phyloP scores from a whole-genome alignment of 768 basidiomycete genomes.

The Boletus coccyginus region DNA sequence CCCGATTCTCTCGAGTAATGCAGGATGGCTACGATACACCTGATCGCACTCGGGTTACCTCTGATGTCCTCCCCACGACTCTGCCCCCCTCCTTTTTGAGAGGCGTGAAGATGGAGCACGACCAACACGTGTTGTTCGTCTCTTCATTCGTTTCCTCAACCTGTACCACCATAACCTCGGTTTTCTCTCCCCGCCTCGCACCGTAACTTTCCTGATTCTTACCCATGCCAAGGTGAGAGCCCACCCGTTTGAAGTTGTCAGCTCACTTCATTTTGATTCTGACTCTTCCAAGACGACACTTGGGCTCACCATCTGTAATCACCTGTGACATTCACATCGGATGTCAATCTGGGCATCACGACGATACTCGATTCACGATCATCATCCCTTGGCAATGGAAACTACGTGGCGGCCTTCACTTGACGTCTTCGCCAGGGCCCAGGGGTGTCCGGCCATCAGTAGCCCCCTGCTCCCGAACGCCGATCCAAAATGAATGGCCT shows the following conservation, averaged over 20 bases:
- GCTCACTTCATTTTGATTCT: neutral
- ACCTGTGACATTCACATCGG: constrained; percentile 1
- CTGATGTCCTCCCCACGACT: too few relatives aligned
- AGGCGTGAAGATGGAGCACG: neutral
- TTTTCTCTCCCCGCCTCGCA: neutral
- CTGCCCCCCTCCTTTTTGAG: neutral
- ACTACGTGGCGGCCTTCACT: too few relatives aligned
- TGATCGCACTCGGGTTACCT: too few relatives aligned
- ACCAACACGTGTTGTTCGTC: neutral
- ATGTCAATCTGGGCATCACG: neutral
- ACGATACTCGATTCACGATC: neutral
- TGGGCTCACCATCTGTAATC: constrained; percentile 9
- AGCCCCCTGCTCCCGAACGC: neutral
- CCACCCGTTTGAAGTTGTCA: neutral
- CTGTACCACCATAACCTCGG: constrained; percentile 9
- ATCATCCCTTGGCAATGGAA: neutral
- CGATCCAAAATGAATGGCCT: neutral
- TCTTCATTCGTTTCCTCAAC: constrained; percentile 13
- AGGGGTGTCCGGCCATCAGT: neutral
- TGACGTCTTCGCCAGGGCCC: neutral
- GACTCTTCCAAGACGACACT: constrained; percentile 12
- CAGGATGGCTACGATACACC: neutral
- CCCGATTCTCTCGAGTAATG: neutral
- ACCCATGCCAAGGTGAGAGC: constrained; percentile 11
- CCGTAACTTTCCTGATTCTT: neutral